Base-by-base conservation (phyloP, 768 basidiomycete genomes). In the Clitopilus hobsonii region DNA sequence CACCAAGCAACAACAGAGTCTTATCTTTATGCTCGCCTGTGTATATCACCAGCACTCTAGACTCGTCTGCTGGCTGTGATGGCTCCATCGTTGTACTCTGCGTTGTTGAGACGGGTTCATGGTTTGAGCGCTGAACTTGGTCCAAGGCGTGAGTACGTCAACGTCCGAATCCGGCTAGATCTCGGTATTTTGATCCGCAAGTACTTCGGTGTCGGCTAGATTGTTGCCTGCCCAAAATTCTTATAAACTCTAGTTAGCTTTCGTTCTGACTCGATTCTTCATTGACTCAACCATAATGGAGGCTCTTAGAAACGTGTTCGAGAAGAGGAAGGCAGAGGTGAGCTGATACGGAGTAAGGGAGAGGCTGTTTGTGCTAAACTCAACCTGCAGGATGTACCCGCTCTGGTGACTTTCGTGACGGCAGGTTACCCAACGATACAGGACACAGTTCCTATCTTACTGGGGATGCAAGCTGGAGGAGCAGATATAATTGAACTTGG, bases 401-500 rank as follows among this genome's bases (percentile, higher is more conserved):
- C 83, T 5, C 73, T 92, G 53, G 80, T 93, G 60, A 91, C 95
- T 29, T 99, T 97, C 71, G 77, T 98, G 61, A 99, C 96, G 20
- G 95, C 95, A 45, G 96, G 96, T 13, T 98, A 86, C 72, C 96
- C 96, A 24, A 83, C 75, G 6, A 69, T 71, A 53, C 75, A 85
- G 65, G 88, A 89, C 55, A 98, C 96, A 0, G 91, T 96, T 10
- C 85, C 91, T 1, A 79, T 94, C 56, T 69, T 98, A 76, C 82
- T 98, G 29, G 90, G 91, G 23, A 91, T 99, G 86, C 89, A 98
- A 69, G 81, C 82, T 45, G 96, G 96, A 52, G 96, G 96, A 5
- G 83, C 92, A 45, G 94, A 98, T 68, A 83, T 98, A 56, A 94
- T 98, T 57, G 96, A 99, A 69, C 80, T 99, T 16, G 96, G 96